Base-by-base conservation (phyloP, 2,329 filamentous ascomycete species). In the Xylaria sp. region DNA sequence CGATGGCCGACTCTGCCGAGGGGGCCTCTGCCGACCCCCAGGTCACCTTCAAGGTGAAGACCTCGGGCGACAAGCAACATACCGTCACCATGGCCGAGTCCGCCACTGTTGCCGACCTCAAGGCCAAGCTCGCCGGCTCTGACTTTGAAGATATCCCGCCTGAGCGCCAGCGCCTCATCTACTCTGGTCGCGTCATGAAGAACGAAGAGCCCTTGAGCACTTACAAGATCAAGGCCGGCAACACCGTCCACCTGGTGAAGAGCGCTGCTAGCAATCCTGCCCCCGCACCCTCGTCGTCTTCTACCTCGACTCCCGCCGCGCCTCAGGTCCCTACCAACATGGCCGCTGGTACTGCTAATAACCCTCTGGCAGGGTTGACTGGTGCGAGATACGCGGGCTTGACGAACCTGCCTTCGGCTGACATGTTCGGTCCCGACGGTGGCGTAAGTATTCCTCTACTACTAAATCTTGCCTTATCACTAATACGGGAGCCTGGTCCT, bases 241-340 rank as follows among this genome's bases (percentile, higher is more conserved):
- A 98, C 80, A 98, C 95, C 20, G 89, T 99, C 73, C 96, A 99
- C 79, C 87, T 99, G 75, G 96, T 99, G 75, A 97, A 97, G 85
- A 96, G 94, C 77, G 95, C 96, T 50, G 92, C 92, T 67, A 97
- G 94, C 86, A 97, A 96, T 76, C 84, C 85, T 49, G 73, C 84
- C 51, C 80, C 82, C 56, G 77, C 80, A 22, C 72, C 81, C 0
- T 75, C 82, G 6, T 76, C 82, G 3, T 75, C 83, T 50, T 77
- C 82, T 17, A 76, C 82, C 27, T 75, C 81, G 31, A 74, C 83
- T 9, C 76, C 83, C 1, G 78, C 81, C 3, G 83, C 87, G 1
- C 84, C 88, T 49, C 88, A 90, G 73, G 85, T 92, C 5, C 90
- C 90, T 5, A 85, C 85, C 60, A 95, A 93, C 80, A 92, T 96